Evolutionary conservation across 202 grass and related monocot genomes (phyloP).

Genomic region (Setaria viridis): DNA sequence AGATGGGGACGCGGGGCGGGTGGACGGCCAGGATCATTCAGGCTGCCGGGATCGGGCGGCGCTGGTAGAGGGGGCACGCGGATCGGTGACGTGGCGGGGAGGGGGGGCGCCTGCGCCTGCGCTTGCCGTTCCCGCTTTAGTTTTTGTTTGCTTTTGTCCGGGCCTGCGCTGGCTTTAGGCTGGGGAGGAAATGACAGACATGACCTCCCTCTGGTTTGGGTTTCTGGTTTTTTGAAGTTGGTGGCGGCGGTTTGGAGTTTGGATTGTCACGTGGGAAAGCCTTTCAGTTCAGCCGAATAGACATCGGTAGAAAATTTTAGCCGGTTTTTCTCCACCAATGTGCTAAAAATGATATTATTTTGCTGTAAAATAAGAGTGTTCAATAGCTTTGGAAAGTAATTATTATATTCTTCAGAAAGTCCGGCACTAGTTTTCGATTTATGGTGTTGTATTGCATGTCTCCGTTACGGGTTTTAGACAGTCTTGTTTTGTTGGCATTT

Average conservation of each 20-base stretch:
- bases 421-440: not conserved
- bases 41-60: conserved; percentile 33
- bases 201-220: conserved; percentile 14
- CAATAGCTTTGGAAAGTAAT: not conserved
- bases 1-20: not conserved
- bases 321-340: not conserved
- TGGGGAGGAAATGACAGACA: not conserved
- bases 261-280: not conserved
- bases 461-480: no score
- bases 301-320: not conserved
- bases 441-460: not conserved
- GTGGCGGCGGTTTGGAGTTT: not conserved
- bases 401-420: not conserved
- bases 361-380: not conserved
- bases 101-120: not conserved
- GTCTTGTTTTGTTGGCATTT: no score
- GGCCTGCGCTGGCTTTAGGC: conserved; percentile 32
- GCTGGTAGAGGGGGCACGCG: not conserved
- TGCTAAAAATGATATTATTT: not conserved
- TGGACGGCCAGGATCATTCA: conserved; percentile 32
- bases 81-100: conserved; percentile 57
- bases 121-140: conserved; percentile 3
- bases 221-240: not conserved
- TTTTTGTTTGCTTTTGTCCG: conserved; percentile 52
- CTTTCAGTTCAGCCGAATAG: not conserved